Conservation (phyloP, 768 basidiomycete genomes). For the Porpolomopsis calyptriformis region DNA sequence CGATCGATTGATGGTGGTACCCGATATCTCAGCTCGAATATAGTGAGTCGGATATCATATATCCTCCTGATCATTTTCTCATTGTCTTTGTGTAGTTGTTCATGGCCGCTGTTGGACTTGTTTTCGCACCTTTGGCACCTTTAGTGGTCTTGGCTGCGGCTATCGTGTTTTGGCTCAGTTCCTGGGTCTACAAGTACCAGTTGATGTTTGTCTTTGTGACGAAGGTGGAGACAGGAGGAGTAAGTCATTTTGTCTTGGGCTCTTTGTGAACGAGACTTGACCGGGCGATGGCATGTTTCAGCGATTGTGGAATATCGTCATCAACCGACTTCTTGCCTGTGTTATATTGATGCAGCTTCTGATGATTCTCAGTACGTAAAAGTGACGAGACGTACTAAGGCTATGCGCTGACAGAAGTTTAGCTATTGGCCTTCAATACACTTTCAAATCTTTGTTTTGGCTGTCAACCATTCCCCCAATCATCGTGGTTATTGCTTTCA, state of each 20-base stretch:
- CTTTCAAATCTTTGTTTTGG: constrained; percentile 69
- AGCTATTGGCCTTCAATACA: constrained; percentile 82
- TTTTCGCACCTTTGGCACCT: constrained; percentile 92
- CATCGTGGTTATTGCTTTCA: constrained; percentile 70
- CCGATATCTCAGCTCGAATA: constrained; percentile 38
- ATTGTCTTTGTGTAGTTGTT: constrained; percentile 41
- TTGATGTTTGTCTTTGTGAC: constrained; percentile 90
- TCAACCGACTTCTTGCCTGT: constrained; percentile 76
- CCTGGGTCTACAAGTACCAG: constrained; percentile 92
- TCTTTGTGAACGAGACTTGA: constrained; percentile 4
- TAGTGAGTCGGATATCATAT: constrained; percentile 28
- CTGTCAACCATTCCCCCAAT: constrained; percentile 79
- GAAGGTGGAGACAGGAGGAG: constrained; percentile 87
- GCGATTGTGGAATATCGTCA: constrained; percentile 90
- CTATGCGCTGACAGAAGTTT: constrained; percentile 2
- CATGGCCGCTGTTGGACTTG: constrained; percentile 86
- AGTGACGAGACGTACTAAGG: constrained; percentile 7
- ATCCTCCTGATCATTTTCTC: constrained; percentile 3
- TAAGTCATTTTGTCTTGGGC: constrained; percentile 29
- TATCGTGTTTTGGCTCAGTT: constrained; percentile 78
- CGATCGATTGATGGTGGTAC: background rate
- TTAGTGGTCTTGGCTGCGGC: constrained; percentile 76
- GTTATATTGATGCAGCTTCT: constrained; percentile 80
- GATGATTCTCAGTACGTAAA: constrained; percentile 69
- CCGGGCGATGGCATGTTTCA: constrained; percentile 18